phyloP scores from a whole-genome alignment of 495 filamentous ascomycete genomes.

The Pyrenula massariospora region DNA sequence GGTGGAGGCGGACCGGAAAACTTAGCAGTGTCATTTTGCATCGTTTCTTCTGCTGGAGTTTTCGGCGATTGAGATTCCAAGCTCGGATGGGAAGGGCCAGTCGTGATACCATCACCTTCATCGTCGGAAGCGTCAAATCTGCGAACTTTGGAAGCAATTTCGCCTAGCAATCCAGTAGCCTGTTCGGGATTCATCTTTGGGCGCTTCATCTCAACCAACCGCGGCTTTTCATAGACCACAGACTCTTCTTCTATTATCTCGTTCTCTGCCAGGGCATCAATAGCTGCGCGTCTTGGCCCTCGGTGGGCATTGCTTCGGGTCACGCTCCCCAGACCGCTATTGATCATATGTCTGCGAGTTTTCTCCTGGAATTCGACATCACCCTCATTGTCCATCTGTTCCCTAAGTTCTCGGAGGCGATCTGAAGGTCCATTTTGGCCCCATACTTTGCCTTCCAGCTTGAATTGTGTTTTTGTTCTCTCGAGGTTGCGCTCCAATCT shows the following conservation, averaged over 20 bases:
- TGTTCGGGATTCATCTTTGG: slow-evolving; percentile 66
- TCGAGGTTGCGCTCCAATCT: slow-evolving; percentile 90
- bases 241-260: slow-evolving; percentile 31
- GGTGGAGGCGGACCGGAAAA: slow-evolving; percentile 23
- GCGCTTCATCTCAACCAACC: slow-evolving; percentile 54
- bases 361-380: slow-evolving; percentile 38
- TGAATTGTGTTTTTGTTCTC: slow-evolving; percentile 94
- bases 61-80: slow-evolving; percentile 58
- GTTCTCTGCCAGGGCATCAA: slow-evolving; percentile 22
- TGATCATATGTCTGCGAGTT: slow-evolving; percentile 33
- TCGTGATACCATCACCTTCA: slow-evolving; percentile 58
- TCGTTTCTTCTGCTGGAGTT: slow-evolving; percentile 53
- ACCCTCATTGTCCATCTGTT: slow-evolving; percentile 75
- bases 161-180: slow-evolving; percentile 62
- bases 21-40: slow-evolving; percentile 24
- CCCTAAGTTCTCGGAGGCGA: slow-evolving; percentile 78
- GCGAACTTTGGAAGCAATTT: slow-evolving; percentile 69
- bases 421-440: slow-evolving; percentile 81
- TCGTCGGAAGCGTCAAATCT: slow-evolving; percentile 62
- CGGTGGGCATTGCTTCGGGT: slow-evolving; percentile 48
- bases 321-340: slow-evolving; percentile 56
- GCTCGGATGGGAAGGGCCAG: slow-evolving; percentile 66
- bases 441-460: slow-evolving; percentile 93
- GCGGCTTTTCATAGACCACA: slow-evolving; percentile 52
- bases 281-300: slow-evolving; percentile 34